These are phyloP conservation scores for Labyrinthula sp. DNA, from an alignment of 352 stramenopile species.

Conservation along the genomic window DNA sequence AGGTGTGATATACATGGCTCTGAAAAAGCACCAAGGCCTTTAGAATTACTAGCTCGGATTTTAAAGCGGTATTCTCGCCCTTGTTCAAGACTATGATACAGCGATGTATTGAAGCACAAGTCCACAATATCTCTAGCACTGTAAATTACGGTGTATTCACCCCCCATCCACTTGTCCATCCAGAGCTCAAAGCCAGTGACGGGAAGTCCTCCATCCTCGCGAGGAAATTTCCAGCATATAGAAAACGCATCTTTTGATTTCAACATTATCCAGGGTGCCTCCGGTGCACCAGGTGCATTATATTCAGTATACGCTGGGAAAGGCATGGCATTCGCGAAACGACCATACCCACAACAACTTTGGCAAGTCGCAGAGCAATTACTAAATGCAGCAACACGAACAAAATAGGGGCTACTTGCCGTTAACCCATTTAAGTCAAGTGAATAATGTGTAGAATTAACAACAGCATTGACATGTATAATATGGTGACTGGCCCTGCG, in stretches of 20 bases:
- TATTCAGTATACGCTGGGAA: slow-evolving; percentile 57
- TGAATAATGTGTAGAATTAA: slow-evolving; percentile 45
- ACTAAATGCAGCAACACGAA: slow-evolving; percentile 55
- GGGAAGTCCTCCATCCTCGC: slow-evolving; percentile 58
- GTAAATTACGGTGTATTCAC: slow-evolving; percentile 65
- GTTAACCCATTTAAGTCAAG: slow-evolving; percentile 45
- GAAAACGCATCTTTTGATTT: slow-evolving; percentile 66
- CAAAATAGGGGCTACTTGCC: slow-evolving; percentile 64
- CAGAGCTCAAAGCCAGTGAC: slow-evolving; percentile 81
- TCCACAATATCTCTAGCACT: slow-evolving; percentile 59
- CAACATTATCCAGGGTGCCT: slow-evolving; percentile 55
- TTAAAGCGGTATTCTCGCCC: slow-evolving; percentile 72
- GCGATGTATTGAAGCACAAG: slow-evolving; percentile 46
- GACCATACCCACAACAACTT: slow-evolving; percentile 32
- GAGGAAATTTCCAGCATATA: slow-evolving; percentile 63
- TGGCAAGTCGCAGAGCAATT: slow-evolving; percentile 9
- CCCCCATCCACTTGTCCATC: slow-evolving; percentile 73
- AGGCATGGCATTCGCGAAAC: slow-evolving; percentile 44
- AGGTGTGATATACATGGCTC: slow-evolving; percentile 49
- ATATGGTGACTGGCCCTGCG: slow-evolving; percentile 29
- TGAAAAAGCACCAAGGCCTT: slow-evolving; percentile 68
- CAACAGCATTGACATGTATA: slow-evolving; percentile 42
- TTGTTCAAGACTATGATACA: slow-evolving; percentile 61
- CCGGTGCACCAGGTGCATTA: slow-evolving; percentile 54
- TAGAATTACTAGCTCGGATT: slow-evolving; percentile 64